Evolutionary conservation across 306 rosid genomes (phyloP).

Genomic region (Benincasa hispida): DNA sequence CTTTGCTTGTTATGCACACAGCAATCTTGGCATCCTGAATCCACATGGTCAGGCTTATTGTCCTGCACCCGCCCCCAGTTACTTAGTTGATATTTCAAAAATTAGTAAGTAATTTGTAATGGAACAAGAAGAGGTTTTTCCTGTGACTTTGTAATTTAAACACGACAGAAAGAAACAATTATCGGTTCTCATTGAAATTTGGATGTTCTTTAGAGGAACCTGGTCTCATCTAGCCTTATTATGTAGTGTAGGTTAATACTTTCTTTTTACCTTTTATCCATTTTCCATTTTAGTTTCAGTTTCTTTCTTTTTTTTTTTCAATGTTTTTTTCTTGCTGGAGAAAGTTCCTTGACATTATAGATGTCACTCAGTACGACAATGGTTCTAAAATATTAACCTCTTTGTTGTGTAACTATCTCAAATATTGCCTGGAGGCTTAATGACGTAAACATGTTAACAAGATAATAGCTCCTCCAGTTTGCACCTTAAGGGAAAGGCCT

Average conservation of each 20-base stretch:
- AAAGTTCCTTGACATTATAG: background rate
- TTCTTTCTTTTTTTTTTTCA: background rate
- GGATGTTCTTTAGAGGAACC: background rate
- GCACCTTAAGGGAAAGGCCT: background rate
- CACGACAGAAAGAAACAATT: background rate
- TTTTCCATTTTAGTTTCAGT: background rate
- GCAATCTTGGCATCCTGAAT: background rate
- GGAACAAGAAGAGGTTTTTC: background rate
- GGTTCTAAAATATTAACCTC: background rate
- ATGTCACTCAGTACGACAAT: too few species aligned
- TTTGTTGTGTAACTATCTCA: background rate
- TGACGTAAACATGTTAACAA: background rate
- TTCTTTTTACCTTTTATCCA: background rate
- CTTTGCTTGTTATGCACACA: background rate
- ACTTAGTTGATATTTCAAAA: background rate
- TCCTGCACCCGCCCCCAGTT: background rate
- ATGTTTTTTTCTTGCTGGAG: background rate
- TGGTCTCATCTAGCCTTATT: background rate
- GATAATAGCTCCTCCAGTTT: background rate
- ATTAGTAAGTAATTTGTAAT: background rate
- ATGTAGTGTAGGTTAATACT: background rate
- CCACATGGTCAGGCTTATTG: background rate
- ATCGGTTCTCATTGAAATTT: background rate
- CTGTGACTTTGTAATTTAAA: background rate
- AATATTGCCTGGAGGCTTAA: background rate